Base-by-base conservation (phyloP, 805 yeast species). In the Ogataea trehaloabstinens region DNA sequence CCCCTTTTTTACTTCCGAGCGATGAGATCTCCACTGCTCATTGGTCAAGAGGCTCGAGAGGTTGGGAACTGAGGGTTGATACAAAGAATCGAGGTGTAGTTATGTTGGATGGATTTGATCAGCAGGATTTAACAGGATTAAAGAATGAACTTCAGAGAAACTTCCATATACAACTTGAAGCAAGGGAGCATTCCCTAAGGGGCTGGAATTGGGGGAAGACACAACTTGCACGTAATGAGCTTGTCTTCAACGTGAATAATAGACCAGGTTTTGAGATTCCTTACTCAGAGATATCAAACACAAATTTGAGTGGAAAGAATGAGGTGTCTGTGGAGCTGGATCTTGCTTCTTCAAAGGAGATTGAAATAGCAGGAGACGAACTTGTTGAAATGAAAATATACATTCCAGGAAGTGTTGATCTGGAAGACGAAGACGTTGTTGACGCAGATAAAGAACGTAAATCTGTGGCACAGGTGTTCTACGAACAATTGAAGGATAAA, bases 161-260 rank as follows among this genome's bases (percentile, higher is more conserved):
- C 55, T 87, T 89, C 63, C 70, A 65, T 37, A 68, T 86, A 30
- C 76, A 76, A 40, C 71, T 93, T 42, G 98, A 93, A 52, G 82
- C 76, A 46, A 79, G 74, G 53, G 98, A 91, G 54, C 99, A 93
- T 64, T 85, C 96, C 4, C 68, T 93, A 48, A 78, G 96, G 67
- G 99, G 99, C 22, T 93, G 99, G 99, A 93, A 93, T 64, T 93
- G 99, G 99, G 99, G 99, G 38, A 80, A 83, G 48, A 73, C 91
- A 12, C 96, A 90, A 60, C 77, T 93, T 58, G 96, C 95, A 16
- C 78, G 96, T 61, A 86, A 88, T 52, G 99, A 93, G 62, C 70
- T 93, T 61, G 78, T 87, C 20, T 90, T 93, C 64, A 79, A 81
- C 41, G 81, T 90, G 17, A 85, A 85, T 56, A 88, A 88, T 51